Percentiles rank a stretch among this genome's conserved stretches.
These are phyloP conservation scores for Tillandsia leiboldiana DNA, from an alignment of 176 grass and related monocot genomes.

Conservation along the genomic window DNA sequence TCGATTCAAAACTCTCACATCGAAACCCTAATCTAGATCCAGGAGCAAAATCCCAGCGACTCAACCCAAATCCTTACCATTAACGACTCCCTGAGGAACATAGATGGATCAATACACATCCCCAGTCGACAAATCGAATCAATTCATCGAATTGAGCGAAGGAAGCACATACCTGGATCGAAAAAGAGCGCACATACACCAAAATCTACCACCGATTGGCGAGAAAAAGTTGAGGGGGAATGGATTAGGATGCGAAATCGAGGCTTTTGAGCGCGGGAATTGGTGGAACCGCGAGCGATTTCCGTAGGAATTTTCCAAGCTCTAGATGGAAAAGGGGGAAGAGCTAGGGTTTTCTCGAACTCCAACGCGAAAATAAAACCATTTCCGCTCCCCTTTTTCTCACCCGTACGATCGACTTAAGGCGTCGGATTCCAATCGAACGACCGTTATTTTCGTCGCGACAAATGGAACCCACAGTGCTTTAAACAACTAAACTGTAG, in stretches of 20 bases:
- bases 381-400: background rate
- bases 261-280: background rate
- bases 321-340: background rate
- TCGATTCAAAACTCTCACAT: background rate
- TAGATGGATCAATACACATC: background rate
- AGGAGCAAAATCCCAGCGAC: background rate
- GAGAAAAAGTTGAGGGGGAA: background rate
- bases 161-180: slow-evolving; percentile 1
- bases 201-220: background rate
- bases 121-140: background rate
- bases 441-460: background rate
- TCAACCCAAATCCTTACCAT: background rate
- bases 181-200: background rate
- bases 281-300: background rate
- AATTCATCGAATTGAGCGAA: slow-evolving; percentile 1
- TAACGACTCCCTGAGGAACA: background rate
- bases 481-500: background rate
- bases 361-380: background rate
- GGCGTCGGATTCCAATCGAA: background rate
- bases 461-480: background rate
- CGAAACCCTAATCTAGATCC: slow-evolving; percentile 3
- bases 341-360: slow-evolving; percentile 1
- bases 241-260: background rate
- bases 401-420: background rate
- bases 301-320: background rate